Percentiles rank a stretch among this genome's conserved stretches.
Conservation (phyloP, 202 grass and related monocot genomes). For the Dendrocalamus latiflorus region DNA sequence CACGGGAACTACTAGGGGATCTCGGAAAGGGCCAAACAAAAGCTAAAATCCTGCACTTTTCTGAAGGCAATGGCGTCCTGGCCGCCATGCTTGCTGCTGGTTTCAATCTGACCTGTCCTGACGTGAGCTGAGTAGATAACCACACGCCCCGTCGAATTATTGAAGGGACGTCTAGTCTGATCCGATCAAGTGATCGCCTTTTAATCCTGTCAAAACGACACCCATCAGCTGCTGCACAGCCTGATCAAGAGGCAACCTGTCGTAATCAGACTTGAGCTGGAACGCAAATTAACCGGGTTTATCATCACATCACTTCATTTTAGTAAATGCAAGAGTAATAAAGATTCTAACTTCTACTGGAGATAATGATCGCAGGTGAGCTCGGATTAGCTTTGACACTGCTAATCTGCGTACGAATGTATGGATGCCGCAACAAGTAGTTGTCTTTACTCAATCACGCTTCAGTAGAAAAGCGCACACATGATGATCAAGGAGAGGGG, state of each 20-base stretch:
- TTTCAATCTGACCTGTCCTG: not conserved
- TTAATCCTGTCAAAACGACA: not conserved
- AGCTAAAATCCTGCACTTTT: not conserved
- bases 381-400: no score
- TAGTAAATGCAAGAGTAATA: not conserved
- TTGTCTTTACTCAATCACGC: no score
- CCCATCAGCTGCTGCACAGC: not conserved
- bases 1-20: not conserved
- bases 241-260: not conserved
- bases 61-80: conserved; percentile 2
- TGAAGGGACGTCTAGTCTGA: conserved; percentile 1
- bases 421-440: no score
- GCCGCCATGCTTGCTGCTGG: not conserved
- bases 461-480: no score
- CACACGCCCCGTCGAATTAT: no score
- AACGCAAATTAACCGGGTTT: not conserved
- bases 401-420: no score
- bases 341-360: no score
- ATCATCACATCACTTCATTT: not conserved
- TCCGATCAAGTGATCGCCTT: not conserved
- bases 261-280: not conserved
- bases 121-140: not conserved
- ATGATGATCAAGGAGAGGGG: no score
- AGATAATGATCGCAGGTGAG: no score
- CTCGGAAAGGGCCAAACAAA: not conserved